These are phyloP conservation scores for Podila horticola DNA, from an alignment of 192 early-diverging fungal species.

Conservation along the genomic window DNA sequence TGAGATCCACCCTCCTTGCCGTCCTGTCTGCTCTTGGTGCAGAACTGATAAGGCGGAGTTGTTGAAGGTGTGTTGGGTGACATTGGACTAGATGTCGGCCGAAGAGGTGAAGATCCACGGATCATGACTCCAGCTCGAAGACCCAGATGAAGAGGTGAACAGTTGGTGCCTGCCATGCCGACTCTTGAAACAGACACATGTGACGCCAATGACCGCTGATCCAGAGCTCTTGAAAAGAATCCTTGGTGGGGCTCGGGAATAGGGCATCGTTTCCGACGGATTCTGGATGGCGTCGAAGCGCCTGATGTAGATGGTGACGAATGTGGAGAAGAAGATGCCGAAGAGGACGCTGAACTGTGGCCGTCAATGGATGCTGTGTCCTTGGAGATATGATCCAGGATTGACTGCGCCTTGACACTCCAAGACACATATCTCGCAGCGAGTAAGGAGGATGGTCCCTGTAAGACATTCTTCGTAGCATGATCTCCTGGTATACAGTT, in stretches of 20 bases:
- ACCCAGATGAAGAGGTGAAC: slow-evolving; percentile 38
- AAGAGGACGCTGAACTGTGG: slow-evolving; percentile 11
- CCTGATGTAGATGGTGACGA: slow-evolving; percentile 41
- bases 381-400: slow-evolving; percentile 35
- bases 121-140: slow-evolving; percentile 33
- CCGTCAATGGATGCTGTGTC: slow-evolving; percentile 10
- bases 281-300: slow-evolving; percentile 37
- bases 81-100: slow-evolving; percentile 4
- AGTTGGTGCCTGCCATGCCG: slow-evolving; percentile 36
- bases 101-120: slow-evolving; percentile 43
- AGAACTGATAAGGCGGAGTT: slow-evolving; percentile 26
- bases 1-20: background rate
- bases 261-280: slow-evolving; percentile 27
- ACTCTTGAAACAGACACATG: slow-evolving; percentile 49
- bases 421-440: slow-evolving; percentile 37
- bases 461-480: slow-evolving; percentile 33
- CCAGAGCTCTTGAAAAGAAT: slow-evolving; percentile 46
- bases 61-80: slow-evolving; percentile 12
- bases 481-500: slow-evolving; percentile 2
- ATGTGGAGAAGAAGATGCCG: slow-evolving; percentile 25
- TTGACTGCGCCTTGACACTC: slow-evolving; percentile 52
- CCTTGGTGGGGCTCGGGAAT: slow-evolving; percentile 50
- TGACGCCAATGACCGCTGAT: slow-evolving; percentile 44
- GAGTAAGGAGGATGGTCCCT: slow-evolving; percentile 30
- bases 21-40: slow-evolving; percentile 9